Evolutionary conservation across 768 basidiomycete species (phyloP).

Genomic region (Mycena rosella): DNA sequence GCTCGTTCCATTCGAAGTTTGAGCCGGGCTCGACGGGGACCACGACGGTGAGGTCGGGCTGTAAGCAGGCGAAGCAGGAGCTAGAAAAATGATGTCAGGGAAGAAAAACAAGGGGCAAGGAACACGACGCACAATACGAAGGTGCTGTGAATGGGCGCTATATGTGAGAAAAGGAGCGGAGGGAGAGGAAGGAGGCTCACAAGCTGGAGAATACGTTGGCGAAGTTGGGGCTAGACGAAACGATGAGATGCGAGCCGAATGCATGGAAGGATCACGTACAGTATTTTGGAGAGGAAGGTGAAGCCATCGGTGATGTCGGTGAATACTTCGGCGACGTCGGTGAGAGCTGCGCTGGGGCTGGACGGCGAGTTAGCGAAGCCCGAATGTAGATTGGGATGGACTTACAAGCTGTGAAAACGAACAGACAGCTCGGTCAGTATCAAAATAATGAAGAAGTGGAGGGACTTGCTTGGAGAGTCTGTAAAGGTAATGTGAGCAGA

Average conservation of each 20-base stretch:
- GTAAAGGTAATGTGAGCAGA: slow-evolving; percentile 39
- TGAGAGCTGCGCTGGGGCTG: slow-evolving; percentile 86
- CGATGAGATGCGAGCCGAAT: slow-evolving; percentile 26
- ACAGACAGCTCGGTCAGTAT: slow-evolving; percentile 41
- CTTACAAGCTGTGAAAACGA: slow-evolving; percentile 69
- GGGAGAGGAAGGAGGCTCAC: slow-evolving; percentile 60
- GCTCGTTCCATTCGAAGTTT: slow-evolving; percentile 55
- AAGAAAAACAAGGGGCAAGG: not conserved
- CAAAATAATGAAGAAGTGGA: slow-evolving; percentile 10
- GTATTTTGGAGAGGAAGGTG: slow-evolving; percentile 93
- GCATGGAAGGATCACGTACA: slow-evolving; percentile 65
- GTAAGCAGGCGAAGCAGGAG: slow-evolving; percentile 88
- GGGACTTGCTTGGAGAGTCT: slow-evolving; percentile 86
- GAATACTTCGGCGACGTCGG: slow-evolving; percentile 95
- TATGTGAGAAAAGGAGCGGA: slow-evolving; percentile 9
- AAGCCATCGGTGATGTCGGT: slow-evolving; percentile 91
- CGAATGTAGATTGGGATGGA: slow-evolving; percentile 34
- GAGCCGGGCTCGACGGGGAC: slow-evolving; percentile 84
- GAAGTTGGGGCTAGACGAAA: slow-evolving; percentile 79
- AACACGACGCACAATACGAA: slow-evolving; percentile 79
- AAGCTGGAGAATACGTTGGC: slow-evolving; percentile 89
- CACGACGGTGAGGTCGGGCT: slow-evolving; percentile 88
- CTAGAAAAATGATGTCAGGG: slow-evolving; percentile 51
- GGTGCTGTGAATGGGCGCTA: slow-evolving; percentile 62
- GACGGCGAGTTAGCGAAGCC: slow-evolving; percentile 27